Evolutionary conservation across 441 rosid genomes (phyloP).

Genomic region (Adansonia grandidieri): DNA sequence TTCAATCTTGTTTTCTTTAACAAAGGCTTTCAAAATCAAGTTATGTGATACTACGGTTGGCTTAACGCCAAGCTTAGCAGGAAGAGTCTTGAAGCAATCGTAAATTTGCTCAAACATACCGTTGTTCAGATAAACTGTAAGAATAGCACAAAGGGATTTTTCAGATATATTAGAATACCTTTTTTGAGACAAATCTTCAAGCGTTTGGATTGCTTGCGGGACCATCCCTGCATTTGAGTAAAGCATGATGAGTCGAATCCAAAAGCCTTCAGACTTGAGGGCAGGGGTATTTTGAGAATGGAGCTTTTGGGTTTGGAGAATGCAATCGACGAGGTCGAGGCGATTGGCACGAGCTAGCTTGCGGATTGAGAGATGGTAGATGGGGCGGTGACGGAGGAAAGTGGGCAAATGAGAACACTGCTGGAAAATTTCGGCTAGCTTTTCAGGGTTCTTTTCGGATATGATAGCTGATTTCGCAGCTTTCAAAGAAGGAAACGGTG

Average conservation of each 20-base stretch:
- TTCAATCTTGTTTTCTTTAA: slow-evolving; percentile 26
- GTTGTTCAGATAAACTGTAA: slow-evolving; percentile 34
- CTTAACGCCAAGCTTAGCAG: slow-evolving; percentile 28
- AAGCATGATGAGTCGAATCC: slow-evolving; percentile 41
- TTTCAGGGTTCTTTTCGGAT: slow-evolving; percentile 37
- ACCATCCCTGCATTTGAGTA: slow-evolving; percentile 38
- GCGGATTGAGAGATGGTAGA: slow-evolving; percentile 37
- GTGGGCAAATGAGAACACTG: slow-evolving; percentile 32
- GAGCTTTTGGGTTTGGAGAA: slow-evolving; percentile 28
- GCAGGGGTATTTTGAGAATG: slow-evolving; percentile 13
- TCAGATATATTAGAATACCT: slow-evolving; percentile 31
- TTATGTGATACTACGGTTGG: slow-evolving; percentile 33
- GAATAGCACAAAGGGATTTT: slow-evolving; percentile 39
- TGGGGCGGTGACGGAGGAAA: slow-evolving; percentile 43
- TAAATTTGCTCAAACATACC: slow-evolving; percentile 27
- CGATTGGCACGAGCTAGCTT: slow-evolving; percentile 38
- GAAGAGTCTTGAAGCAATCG: slow-evolving; percentile 26
- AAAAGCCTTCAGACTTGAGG: slow-evolving; percentile 37
- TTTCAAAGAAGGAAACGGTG: slow-evolving; percentile 35
- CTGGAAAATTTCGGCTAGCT: slow-evolving; percentile 33
- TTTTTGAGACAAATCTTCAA: slow-evolving; percentile 23
- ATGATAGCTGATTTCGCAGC: slow-evolving; percentile 38
- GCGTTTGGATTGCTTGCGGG: slow-evolving; percentile 31
- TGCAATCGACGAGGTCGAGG: slow-evolving; percentile 35
- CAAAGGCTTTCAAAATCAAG: slow-evolving; percentile 36